phyloP scores from a whole-genome alignment of 2,329 filamentous ascomycete species.

The Fusarium beomiforme region DNA sequence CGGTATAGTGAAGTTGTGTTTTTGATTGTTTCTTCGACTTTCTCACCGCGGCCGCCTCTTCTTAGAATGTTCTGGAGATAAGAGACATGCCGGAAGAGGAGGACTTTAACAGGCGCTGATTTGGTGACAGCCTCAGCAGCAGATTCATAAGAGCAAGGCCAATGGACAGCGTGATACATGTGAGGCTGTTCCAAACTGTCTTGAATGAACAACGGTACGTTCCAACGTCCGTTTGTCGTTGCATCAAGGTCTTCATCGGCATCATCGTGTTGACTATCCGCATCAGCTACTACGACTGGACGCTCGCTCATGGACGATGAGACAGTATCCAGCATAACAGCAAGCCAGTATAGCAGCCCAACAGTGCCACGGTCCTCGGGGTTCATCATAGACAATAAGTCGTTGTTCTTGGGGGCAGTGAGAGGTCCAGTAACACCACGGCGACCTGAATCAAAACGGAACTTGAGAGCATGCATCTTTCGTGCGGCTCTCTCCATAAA shows the following conservation, averaged over 20 bases:
- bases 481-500: constrained; percentile 40
- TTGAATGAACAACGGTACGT: constrained; percentile 35
- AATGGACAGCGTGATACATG: constrained; percentile 46
- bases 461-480: constrained; percentile 43
- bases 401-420: not conserved
- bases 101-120: constrained; percentile 66
- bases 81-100: constrained; percentile 64
- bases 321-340: constrained; percentile 68
- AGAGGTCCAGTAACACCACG: constrained; percentile 18
- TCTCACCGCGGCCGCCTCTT: constrained; percentile 46
- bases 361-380: constrained; percentile 54
- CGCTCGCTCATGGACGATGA: constrained; percentile 61
- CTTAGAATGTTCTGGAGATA: constrained; percentile 62
- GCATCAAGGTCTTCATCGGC: constrained; percentile 24
- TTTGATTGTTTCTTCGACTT: constrained; percentile 59
- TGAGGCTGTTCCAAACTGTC: constrained; percentile 41
- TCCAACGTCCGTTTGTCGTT: constrained; percentile 30
- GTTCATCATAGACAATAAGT: constrained; percentile 8
- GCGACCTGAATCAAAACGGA: constrained; percentile 32
- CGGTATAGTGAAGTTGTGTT: constrained; percentile 60
- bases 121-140: constrained; percentile 60
- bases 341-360: constrained; percentile 66
- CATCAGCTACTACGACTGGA: constrained; percentile 49
- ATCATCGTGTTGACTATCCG: constrained; percentile 51
- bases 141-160: constrained; percentile 64